These are phyloP conservation scores for Pleurotus pulmonarius DNA, from an alignment of 768 basidiomycete species.

Conservation along the genomic window DNA sequence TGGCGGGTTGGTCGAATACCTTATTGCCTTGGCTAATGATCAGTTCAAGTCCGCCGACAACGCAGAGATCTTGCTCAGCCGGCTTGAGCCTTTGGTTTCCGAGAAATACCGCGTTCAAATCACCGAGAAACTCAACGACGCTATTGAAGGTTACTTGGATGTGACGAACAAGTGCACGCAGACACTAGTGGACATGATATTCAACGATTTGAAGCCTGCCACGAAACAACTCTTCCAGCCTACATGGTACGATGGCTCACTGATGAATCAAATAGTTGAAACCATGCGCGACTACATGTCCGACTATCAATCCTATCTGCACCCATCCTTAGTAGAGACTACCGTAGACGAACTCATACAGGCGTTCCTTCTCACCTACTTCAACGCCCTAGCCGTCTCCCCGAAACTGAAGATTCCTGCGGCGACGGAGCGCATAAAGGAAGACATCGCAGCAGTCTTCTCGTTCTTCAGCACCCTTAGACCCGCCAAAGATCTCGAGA, in stretches of 20 bases:
- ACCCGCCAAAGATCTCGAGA: slow-evolving; percentile 73
- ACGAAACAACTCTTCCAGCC: slow-evolving; percentile 81
- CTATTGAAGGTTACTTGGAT: slow-evolving; percentile 97
- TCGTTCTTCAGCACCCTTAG: slow-evolving; percentile 80
- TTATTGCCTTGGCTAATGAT: slow-evolving; percentile 95
- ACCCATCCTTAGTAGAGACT: slow-evolving; percentile 86
- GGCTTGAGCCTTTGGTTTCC: slow-evolving; percentile 88
- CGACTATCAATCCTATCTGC: slow-evolving; percentile 92
- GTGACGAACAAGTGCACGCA: slow-evolving; percentile 97
- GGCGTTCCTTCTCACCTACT: slow-evolving; percentile 83
- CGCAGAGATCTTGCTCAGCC: slow-evolving; percentile 78
- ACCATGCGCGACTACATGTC: slow-evolving; percentile 95
- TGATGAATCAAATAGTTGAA: slow-evolving; percentile 85
- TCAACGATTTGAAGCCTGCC: slow-evolving; percentile 90
- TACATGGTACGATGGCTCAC: slow-evolving; percentile 81
- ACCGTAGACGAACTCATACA: slow-evolving; percentile 92
- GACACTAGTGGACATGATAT: slow-evolving; percentile 89
- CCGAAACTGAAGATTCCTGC: slow-evolving; percentile 84
- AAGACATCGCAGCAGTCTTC: slow-evolving; percentile 76
- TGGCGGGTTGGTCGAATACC: slow-evolving; percentile 91
- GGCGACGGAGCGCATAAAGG: slow-evolving; percentile 78
- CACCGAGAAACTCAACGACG: slow-evolving; percentile 85
- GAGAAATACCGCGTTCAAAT: slow-evolving; percentile 86
- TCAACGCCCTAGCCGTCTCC: slow-evolving; percentile 80
- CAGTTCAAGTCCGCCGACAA: slow-evolving; percentile 96